phyloP scores from a whole-genome alignment of 306 rosid species.

The Quercus dentata region DNA sequence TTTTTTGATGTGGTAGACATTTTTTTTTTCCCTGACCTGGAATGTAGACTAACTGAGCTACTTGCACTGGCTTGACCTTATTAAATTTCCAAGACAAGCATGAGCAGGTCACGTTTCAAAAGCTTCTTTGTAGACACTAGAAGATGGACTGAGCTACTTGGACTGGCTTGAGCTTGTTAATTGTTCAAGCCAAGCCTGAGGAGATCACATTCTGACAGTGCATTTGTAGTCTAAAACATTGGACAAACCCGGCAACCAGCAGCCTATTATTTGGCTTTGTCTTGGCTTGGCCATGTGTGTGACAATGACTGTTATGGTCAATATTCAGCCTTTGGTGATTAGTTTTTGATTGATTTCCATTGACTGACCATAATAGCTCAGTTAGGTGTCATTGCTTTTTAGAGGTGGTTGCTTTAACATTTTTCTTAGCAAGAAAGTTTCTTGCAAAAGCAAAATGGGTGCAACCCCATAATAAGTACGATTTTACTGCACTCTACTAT shows the following conservation, averaged over 20 bases:
- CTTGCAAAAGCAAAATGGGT: background rate
- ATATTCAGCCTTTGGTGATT: background rate
- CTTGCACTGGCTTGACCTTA: background rate
- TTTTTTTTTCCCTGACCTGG: background rate
- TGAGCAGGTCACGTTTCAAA: background rate
- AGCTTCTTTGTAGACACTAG: background rate
- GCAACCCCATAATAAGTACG: background rate
- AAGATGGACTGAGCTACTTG: background rate
- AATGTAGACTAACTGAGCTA: background rate
- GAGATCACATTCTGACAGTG: background rate
- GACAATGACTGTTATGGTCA: slow-evolving; percentile 6
- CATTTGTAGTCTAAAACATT: background rate
- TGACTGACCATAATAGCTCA: slow-evolving; percentile 5
- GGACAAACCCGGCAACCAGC: background rate
- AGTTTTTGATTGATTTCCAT: background rate
- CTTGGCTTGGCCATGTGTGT: background rate
- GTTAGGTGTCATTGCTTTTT: slow-evolving; percentile 6
- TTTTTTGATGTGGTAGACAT: background rate
- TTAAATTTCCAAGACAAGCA: background rate
- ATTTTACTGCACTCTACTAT: background rate
- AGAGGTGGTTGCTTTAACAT: background rate
- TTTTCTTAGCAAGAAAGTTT: background rate
- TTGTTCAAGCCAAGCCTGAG: background rate
- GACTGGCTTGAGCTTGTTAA: background rate
- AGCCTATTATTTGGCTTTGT: background rate